Evolutionary conservation across 495 filamentous ascomycete species (phyloP).

Genomic region (Penicillium canescens): DNA sequence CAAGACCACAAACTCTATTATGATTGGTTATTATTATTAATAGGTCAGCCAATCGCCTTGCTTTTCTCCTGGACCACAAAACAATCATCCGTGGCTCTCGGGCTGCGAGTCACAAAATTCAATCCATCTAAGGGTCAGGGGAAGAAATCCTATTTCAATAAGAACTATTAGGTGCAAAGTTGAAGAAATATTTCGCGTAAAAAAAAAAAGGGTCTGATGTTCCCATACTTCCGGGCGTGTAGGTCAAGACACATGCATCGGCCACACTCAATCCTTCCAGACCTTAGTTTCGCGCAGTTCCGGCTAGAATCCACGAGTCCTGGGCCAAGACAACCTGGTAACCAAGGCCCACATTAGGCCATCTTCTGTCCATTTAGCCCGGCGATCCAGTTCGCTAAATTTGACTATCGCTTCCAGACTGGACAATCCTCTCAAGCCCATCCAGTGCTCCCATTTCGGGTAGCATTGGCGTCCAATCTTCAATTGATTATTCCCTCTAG

Average conservation of each 20-base stretch:
- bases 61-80: slow-evolving; percentile 6
- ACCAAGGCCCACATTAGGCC: slow-evolving; percentile 2
- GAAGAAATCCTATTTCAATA: too few relatives aligned
- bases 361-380: not conserved
- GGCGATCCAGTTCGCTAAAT: not conserved
- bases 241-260: not conserved
- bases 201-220: not conserved
- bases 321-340: not conserved
- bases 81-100: not conserved
- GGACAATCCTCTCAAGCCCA: too few relatives aligned
- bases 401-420: not conserved
- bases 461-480: not conserved
- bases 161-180: too few relatives aligned
- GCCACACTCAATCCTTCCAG: not conserved
- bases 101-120: not conserved
- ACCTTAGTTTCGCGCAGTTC: slow-evolving; percentile 4
- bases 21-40: not conserved
- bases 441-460: not conserved
- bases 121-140: not conserved
- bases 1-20: not conserved
- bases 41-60: not conserved
- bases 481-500: not conserved
- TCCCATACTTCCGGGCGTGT: too few relatives aligned
- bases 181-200: too few relatives aligned
- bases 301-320: not conserved